A percentile compares a stretch with the other conserved stretches of the same genome.
These are phyloP conservation scores for Pichia nanzhaoensis DNA, from an alignment of 805 yeast genomes.

Conservation along the genomic window DNA sequence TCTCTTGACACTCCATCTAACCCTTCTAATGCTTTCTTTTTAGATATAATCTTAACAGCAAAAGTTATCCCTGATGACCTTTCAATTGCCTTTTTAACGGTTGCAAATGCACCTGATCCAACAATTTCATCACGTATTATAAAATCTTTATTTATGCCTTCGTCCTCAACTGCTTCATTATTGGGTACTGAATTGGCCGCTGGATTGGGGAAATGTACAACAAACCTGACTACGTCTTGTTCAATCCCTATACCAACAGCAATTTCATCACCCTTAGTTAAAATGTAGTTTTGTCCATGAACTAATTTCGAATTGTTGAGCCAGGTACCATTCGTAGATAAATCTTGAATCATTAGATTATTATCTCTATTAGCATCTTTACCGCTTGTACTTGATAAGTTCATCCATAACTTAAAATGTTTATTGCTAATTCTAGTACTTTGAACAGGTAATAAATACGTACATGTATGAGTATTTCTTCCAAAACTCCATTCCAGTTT, in stretches of 20 bases:
- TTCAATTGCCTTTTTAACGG: constrained; percentile 86
- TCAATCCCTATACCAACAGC: constrained; percentile 84
- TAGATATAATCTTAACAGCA: constrained; percentile 87
- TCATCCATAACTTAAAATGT: constrained; percentile 63
- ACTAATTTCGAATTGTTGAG: constrained; percentile 68
- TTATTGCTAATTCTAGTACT: constrained; percentile 65
- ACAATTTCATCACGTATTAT: constrained; percentile 77
- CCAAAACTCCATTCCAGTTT: constrained; percentile 48
- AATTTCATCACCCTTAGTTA: constrained; percentile 90
- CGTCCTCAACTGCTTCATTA: constrained; percentile 8
- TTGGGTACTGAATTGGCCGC: neutral
- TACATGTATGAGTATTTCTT: constrained; percentile 53
- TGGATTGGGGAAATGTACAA: constrained; percentile 40
- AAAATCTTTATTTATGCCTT: constrained; percentile 40
- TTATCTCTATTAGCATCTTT: constrained; percentile 2
- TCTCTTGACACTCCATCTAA: constrained; percentile 82
- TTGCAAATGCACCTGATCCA: constrained; percentile 98
- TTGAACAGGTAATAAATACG: constrained; percentile 50
- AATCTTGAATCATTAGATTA: constrained; percentile 54
- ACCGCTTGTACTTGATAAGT: neutral
- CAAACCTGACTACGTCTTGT: constrained; percentile 52
- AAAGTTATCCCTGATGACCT: constrained; percentile 76
- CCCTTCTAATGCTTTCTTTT: constrained; percentile 70
- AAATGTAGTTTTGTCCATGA: constrained; percentile 69
- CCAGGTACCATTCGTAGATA: constrained; percentile 90